These are phyloP conservation scores for Bretschneidera sinensis DNA, from an alignment of 345 rosid genomes.

Conservation along the genomic window DNA sequence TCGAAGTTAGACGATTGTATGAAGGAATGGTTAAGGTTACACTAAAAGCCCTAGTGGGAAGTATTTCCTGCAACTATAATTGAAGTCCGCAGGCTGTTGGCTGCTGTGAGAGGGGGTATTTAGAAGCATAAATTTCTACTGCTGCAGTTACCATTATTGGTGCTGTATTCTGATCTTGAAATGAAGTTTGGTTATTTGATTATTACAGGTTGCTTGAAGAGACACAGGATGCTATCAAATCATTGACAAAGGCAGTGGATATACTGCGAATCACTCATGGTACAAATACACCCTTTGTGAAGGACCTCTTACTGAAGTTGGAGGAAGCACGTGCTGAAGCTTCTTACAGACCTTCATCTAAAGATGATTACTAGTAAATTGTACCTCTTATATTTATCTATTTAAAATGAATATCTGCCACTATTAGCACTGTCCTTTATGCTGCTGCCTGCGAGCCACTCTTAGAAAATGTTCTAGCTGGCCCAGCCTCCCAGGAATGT, in stretches of 20 bases:
- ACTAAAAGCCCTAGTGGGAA: conserved; percentile 3
- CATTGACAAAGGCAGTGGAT: conserved; percentile 52
- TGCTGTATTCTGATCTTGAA: conserved; percentile 1
- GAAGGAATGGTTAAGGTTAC: neutral
- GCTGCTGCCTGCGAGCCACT: neutral
- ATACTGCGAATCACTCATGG: conserved; percentile 72
- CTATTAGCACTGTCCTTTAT: neutral
- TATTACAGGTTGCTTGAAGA: conserved; percentile 69
- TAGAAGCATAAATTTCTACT: conserved; percentile 2
- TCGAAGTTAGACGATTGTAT: neutral
- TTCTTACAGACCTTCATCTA: conserved; percentile 40
- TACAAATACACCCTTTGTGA: conserved; percentile 53
- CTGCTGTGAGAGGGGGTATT: conserved; percentile 5
- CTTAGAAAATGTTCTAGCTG: too few species aligned
- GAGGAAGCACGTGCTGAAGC: conserved; percentile 90
- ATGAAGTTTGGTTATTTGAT: conserved; percentile 2
- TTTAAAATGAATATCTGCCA: neutral
- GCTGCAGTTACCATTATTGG: neutral
- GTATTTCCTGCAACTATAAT: neutral
- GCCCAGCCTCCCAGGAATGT: too few species aligned
- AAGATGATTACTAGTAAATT: conserved; percentile 32
- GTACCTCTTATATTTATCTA: neutral
- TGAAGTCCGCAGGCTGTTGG: neutral
- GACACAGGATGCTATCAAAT: conserved; percentile 52
- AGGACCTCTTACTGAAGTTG: conserved; percentile 64